These are phyloP conservation scores for Soucietia sequanensis DNA, from an alignment of 805 yeast genomes.

Conservation along the genomic window DNA sequence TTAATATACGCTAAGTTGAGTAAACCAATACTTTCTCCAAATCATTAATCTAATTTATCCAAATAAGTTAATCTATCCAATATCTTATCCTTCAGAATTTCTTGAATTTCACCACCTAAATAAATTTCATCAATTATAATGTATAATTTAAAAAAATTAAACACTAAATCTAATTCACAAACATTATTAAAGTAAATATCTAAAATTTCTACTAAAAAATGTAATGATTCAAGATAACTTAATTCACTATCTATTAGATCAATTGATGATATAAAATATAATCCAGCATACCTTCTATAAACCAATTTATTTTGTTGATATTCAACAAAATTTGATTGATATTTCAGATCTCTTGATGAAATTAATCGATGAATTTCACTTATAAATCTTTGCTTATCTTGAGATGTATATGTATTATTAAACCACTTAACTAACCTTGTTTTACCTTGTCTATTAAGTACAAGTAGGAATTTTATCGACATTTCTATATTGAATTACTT, in stretches of 20 bases:
- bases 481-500: conserved; percentile 29
- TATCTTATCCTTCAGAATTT: conserved; percentile 69
- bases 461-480: conserved; percentile 78
- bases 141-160: conserved; percentile 84
- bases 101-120: conserved; percentile 88
- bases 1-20: no score
- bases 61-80: conserved; percentile 62
- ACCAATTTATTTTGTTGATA: conserved; percentile 60
- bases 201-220: conserved; percentile 82
- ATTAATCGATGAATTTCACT: conserved; percentile 75
- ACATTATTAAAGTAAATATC: conserved; percentile 87
- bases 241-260: conserved; percentile 82
- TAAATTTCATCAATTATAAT: conserved; percentile 83
- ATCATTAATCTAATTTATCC: conserved; percentile 57
- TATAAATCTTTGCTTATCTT: conserved; percentile 38
- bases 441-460: conserved; percentile 92
- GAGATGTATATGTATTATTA: conserved; percentile 26
- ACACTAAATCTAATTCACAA: conserved; percentile 90
- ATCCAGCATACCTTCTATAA: conserved; percentile 87
- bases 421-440: conserved; percentile 84
- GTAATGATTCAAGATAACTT: conserved; percentile 78
- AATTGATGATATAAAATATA: conserved; percentile 81
- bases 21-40: no score
- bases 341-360: conserved; percentile 78
- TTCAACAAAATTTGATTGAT: conserved; percentile 80